Conservation (phyloP, 163 green algal species). For the Chlamydomonas reinhardtii region DNA sequence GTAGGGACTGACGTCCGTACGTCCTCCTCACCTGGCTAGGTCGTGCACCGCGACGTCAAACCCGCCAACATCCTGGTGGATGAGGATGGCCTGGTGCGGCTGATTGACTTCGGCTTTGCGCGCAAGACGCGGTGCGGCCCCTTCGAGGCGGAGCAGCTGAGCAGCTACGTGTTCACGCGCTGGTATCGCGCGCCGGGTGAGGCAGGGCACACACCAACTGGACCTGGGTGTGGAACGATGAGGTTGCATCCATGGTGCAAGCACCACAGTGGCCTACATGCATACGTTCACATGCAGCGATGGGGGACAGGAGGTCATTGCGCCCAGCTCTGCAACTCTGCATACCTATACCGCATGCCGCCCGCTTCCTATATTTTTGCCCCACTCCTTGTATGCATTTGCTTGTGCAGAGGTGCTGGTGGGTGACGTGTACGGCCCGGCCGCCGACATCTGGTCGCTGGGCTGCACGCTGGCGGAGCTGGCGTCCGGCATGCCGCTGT, state of each 20-base stretch:
- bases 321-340: too few species aligned
- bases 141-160: not conserved
- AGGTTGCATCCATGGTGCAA: too few species aligned
- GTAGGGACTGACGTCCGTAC: too few species aligned
- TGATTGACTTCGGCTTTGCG: conserved; percentile 95
- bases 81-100: conserved; percentile 62
- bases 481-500: not conserved
- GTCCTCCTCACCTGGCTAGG: not conserved
- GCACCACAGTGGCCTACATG: too few species aligned
- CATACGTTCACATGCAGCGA: too few species aligned
- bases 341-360: too few species aligned
- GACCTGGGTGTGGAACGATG: too few species aligned
- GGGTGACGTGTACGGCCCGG: conserved; percentile 10
- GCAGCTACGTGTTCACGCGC: conserved; percentile 84
- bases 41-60: conserved; percentile 71
- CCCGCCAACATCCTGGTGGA: conserved; percentile 91
- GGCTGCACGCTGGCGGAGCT: not conserved
- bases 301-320: too few species aligned
- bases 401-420: conserved; percentile 29
- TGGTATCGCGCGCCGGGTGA: conserved; percentile 65
- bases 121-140: conserved; percentile 15
- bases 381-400: too few species aligned
- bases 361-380: too few species aligned
- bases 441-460: not conserved
- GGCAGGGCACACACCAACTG: too few species aligned